These are phyloP conservation scores for Gymnopilus dilepis DNA, from an alignment of 768 basidiomycete species.

Conservation along the genomic window DNA sequence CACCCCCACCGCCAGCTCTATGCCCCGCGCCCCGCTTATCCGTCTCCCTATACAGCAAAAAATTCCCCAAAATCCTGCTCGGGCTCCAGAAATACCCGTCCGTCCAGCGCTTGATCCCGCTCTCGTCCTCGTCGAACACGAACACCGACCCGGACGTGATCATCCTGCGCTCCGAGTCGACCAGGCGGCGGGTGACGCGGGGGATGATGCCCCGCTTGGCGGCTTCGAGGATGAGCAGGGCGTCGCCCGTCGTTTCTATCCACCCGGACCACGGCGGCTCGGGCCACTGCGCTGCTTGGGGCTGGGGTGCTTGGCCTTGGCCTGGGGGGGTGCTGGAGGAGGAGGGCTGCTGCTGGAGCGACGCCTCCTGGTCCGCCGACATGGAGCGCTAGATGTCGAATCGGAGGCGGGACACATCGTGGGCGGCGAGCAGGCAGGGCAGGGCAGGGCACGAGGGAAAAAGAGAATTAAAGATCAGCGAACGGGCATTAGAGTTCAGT, in stretches of 20 bases:
- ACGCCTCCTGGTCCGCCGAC: constrained; percentile 42
- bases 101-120: constrained; percentile 97
- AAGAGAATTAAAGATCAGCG: constrained; percentile 41
- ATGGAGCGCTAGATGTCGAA: constrained; percentile 28
- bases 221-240: constrained; percentile 95
- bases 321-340: constrained; percentile 47
- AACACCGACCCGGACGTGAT: constrained; percentile 94
- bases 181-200: constrained; percentile 88
- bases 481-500: constrained; percentile 64
- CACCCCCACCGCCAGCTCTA: constrained; percentile 50
- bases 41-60: constrained; percentile 93
- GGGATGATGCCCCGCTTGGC: constrained; percentile 90
- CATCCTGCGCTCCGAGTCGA: constrained; percentile 91
- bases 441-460: no score
- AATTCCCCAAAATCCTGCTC: constrained; percentile 91
- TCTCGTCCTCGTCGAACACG: constrained; percentile 97
- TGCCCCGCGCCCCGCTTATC: constrained; percentile 80
- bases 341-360: constrained; percentile 39
- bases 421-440: constrained; percentile 30
- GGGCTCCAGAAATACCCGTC: constrained; percentile 98
- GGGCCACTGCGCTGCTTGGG: no score
- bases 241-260: constrained; percentile 95
- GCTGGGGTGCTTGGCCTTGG: no score
- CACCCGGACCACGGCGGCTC: constrained; percentile 94
- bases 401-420: constrained; percentile 27